Evolutionary conservation across 805 yeast species (phyloP), one percentile per base, ranked within the genome.

Genomic region (Metschnikowia picachoensis): DNA sequence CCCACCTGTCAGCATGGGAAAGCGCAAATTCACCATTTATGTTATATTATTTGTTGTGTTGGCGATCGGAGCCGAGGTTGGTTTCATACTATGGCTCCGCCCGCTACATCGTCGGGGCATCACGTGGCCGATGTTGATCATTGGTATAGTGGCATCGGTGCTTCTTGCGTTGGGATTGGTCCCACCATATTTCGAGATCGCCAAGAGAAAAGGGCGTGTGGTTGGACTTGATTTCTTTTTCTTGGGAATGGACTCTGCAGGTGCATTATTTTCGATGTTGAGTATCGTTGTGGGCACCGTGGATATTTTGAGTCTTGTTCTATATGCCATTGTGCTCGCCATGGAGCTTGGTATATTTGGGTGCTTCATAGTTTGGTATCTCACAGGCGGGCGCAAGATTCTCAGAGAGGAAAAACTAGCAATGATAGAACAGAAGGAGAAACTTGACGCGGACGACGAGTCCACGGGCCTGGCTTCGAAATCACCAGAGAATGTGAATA

Each of bases 181-280:
- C 0, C 97, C 97, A 0, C 97, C 97, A 4, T 92, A 91, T 61
- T 82, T 80, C 55, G 97, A 92, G 62, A 67, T 92, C 25, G 77
- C 81, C 30, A 87, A 88, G 59, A 74, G 96, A 52, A 64, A 79
- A 42, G 97, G 97, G 1, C 68, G 85, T 31, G 97, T 92, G 3
- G 81, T 90, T 3, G 98, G 98, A 0, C 85, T 92, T 58, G 90
- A 90, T 61, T 90, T 92, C 59, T 54, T 85, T 3, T 92, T 92
- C 52, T 70, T 92, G 47, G 58, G 74, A 5, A 67, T 91, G 67
- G 97, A 92, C 62, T 78, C 87, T 4, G 51, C 78, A 25, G 98
- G 98, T 8, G 97, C 97, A 0, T 66, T 72, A 35, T 80, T 88
- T 53, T 86, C 95, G 11, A 76, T 87, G 66, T 73, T 78, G 35